phyloP scores from a whole-genome alignment of 176 grass and related monocot genomes.

The Avena insularis region DNA sequence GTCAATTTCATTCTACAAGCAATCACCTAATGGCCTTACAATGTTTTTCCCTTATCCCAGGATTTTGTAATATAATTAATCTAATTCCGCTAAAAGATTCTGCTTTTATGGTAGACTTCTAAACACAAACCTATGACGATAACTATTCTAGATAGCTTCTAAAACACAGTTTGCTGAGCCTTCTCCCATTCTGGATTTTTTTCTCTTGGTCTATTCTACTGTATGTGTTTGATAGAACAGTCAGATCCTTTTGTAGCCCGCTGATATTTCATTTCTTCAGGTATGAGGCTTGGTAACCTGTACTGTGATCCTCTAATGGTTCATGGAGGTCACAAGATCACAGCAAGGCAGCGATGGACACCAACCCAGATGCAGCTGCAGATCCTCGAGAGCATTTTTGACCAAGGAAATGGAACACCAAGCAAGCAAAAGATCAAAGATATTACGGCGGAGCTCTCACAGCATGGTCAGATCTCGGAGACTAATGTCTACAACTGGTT shows the following conservation, averaged over 20 bases:
- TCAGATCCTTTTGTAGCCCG: neutral
- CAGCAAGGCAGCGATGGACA: slow-evolving; percentile 93
- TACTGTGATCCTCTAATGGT: slow-evolving; percentile 83
- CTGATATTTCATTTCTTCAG: slow-evolving; percentile 50
- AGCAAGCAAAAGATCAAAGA: slow-evolving; percentile 99
- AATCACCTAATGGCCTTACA: neutral
- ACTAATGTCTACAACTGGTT: slow-evolving; percentile 99
- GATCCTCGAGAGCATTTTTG: slow-evolving; percentile 92
- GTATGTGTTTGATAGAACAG: neutral
- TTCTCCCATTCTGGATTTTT: neutral
- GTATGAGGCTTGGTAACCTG: slow-evolving; percentile 81
- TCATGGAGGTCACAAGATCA: slow-evolving; percentile 81
- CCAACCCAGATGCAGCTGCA: slow-evolving; percentile 95
- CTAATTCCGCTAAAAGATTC: neutral
- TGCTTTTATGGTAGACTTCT: neutral
- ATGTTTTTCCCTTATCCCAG: neutral
- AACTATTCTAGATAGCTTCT: slow-evolving; percentile 4
- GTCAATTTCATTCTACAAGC: neutral
- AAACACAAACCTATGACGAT: neutral
- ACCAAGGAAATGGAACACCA: slow-evolving; percentile 94
- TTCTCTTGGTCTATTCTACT: too few species aligned
- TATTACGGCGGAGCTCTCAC: slow-evolving; percentile 77
- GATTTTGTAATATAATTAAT: neutral
- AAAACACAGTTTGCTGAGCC: slow-evolving; percentile 14
- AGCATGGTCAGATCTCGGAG: slow-evolving; percentile 96